Evolutionary conservation across 768 basidiomycete species (phyloP).

Genomic region (Boletus reticulatus): DNA sequence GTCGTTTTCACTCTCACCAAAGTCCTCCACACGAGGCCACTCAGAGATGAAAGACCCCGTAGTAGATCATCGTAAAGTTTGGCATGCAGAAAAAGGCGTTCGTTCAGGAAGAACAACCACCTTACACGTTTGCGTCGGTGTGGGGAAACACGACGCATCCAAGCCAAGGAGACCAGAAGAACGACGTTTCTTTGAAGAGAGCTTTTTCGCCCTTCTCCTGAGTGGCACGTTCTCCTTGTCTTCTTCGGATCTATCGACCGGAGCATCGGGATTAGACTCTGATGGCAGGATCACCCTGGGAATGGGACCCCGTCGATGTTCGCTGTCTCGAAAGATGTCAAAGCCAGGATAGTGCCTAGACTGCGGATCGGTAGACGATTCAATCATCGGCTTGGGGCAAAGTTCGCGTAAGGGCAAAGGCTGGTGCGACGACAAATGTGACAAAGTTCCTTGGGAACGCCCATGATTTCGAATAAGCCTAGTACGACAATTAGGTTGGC

Average conservation of each 20-base stretch:
- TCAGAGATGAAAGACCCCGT: background rate
- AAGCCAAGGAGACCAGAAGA: background rate
- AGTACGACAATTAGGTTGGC: slow-evolving; percentile 35
- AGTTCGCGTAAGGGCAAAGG: slow-evolving; percentile 16
- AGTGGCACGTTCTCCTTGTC: slow-evolving; percentile 65
- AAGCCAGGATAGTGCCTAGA: slow-evolving; percentile 73
- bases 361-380: slow-evolving; percentile 44
- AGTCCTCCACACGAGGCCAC: background rate
- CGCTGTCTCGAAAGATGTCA: slow-evolving; percentile 48
- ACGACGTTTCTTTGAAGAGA: slow-evolving; percentile 24
- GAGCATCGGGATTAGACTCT: background rate
- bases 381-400: slow-evolving; percentile 34
- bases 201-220: slow-evolving; percentile 45
- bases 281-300: background rate
- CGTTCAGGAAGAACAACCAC: slow-evolving; percentile 9
- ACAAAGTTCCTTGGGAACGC: slow-evolving; percentile 4
- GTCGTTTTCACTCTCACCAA: background rate
- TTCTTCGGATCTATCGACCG: slow-evolving; percentile 24
- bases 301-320: slow-evolving; percentile 11
- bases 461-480: slow-evolving; percentile 14
- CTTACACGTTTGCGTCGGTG: slow-evolving; percentile 8
- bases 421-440: slow-evolving; percentile 11
- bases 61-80: slow-evolving; percentile 18
- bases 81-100: slow-evolving; percentile 14
- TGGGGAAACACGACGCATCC: slow-evolving; percentile 1